These are phyloP conservation scores for Pythium guiyangense DNA, from an alignment of 352 stramenopile species.

Conservation along the genomic window DNA sequence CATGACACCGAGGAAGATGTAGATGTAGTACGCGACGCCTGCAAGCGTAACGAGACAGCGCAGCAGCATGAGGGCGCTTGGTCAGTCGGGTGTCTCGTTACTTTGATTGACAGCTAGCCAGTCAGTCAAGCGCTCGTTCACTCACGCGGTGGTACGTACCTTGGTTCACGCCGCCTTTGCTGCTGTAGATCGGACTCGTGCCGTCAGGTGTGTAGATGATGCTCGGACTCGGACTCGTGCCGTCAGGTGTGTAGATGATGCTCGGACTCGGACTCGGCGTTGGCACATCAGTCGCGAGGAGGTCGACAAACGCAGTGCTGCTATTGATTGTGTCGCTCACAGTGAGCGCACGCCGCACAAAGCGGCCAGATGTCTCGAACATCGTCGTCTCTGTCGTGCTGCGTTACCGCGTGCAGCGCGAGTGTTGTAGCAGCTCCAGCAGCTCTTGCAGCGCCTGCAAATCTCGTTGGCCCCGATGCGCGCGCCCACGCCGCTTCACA, in stretches of 20 bases:
- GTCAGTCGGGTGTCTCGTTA: no score
- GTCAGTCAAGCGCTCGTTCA: no score
- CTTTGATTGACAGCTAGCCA: no score
- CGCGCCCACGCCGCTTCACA: no score
- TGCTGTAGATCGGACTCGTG: conserved; percentile 2
- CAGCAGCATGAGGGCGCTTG: no score
- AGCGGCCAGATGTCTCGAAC: not conserved
- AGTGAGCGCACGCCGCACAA: not conserved
- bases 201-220: not conserved
- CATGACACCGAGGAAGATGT: conserved; percentile 68
- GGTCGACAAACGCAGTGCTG: not conserved
- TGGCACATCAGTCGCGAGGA: not conserved
- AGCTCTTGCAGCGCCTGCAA: no score
- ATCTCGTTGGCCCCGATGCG: no score
- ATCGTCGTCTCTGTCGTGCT: not conserved
- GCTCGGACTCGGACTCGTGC: no score
- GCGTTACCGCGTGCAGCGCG: no score
- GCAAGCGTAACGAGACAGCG: no score
- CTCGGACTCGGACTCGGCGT: not conserved
- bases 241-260: no score
- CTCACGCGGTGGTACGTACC: not conserved
- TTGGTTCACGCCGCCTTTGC: conserved; percentile 4
- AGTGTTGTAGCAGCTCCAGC: no score
- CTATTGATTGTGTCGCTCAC: not conserved
- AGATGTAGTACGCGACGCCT: conserved; percentile 64